phyloP scores from a whole-genome alignment of 2,329 filamentous ascomycete genomes.

The Alternaria infectoria region DNA sequence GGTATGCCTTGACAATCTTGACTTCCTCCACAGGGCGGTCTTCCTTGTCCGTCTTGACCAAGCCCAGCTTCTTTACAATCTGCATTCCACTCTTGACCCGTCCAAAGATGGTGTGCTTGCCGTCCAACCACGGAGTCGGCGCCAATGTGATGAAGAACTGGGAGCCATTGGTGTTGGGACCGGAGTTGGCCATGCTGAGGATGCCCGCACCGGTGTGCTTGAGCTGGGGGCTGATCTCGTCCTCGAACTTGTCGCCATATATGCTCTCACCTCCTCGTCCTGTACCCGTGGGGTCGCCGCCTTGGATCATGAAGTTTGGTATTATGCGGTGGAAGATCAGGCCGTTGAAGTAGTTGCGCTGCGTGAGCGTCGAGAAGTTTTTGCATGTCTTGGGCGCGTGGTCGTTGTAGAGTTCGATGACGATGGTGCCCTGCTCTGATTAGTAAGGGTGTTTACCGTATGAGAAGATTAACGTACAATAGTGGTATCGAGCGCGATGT shows the following conservation, averaged over 20 bases:
- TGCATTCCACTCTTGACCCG: slow-evolving; percentile 83
- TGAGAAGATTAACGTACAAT: background rate
- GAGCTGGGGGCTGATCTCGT: slow-evolving; percentile 79
- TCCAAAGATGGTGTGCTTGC: slow-evolving; percentile 96
- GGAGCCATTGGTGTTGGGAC: slow-evolving; percentile 89
- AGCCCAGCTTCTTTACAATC: slow-evolving; percentile 84
- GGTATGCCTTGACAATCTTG: slow-evolving; percentile 74
- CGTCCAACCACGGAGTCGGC: slow-evolving; percentile 94
- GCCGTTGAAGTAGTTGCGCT: slow-evolving; percentile 85
- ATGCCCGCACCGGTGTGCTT: slow-evolving; percentile 94
- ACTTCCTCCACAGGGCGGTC: slow-evolving; percentile 84
- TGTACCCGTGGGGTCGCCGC: slow-evolving; percentile 91
- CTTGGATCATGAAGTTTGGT: slow-evolving; percentile 94
- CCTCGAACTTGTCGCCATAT: slow-evolving; percentile 91
- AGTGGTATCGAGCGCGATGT: slow-evolving; percentile 77
- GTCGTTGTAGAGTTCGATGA: slow-evolving; percentile 84
- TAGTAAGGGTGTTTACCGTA: background rate
- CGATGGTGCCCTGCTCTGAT: slow-evolving; percentile 72
- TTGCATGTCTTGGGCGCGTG: slow-evolving; percentile 90
- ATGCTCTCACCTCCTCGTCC: slow-evolving; percentile 88
- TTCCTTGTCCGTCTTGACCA: slow-evolving; percentile 81
- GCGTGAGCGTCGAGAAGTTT: slow-evolving; percentile 83
- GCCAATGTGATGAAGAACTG: slow-evolving; percentile 97
- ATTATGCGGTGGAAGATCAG: slow-evolving; percentile 94
- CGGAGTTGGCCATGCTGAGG: slow-evolving; percentile 96